Conservation (phyloP, 2,329 filamentous ascomycete species). For the Meredithiella fracta region DNA sequence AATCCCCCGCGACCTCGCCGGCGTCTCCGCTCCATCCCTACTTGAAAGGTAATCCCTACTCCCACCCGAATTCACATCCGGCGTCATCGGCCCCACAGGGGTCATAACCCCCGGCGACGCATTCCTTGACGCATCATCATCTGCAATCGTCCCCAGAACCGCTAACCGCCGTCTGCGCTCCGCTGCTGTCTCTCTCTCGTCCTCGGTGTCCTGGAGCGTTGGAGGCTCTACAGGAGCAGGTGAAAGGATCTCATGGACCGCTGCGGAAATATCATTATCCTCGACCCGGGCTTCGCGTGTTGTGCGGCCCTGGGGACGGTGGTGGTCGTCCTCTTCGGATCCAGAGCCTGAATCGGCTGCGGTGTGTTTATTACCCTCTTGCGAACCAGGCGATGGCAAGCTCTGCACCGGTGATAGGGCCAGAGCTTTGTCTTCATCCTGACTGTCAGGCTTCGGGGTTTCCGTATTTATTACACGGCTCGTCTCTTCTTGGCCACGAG, state of each 20-base stretch:
- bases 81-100: background rate
- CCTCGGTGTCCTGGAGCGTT: slow-evolving; percentile 21
- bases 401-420: too few relatives aligned
- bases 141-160: slow-evolving; percentile 44
- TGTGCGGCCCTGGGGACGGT: background rate
- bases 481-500: too few relatives aligned
- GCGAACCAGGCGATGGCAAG: background rate
- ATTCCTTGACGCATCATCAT: slow-evolving; percentile 21
- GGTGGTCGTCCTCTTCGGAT: slow-evolving; percentile 1
- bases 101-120: background rate
- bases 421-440: too few relatives aligned
- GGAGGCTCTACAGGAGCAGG: background rate
- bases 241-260: background rate
- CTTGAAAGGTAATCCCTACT: background rate
- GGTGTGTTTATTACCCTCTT: background rate
- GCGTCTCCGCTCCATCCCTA: slow-evolving; percentile 23
- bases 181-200: slow-evolving; percentile 62
- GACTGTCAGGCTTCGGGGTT: too few relatives aligned
- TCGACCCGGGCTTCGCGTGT: background rate
- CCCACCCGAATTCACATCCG: background rate
- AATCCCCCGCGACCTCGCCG: slow-evolving; percentile 1
- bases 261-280: background rate
- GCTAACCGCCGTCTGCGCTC: slow-evolving; percentile 59
- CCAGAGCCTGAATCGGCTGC: background rate
- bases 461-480: too few relatives aligned